Evolutionary conservation across 192 early-diverging fungal genomes (phyloP).

Genomic region (Rhizoclosmatium sp.): DNA sequence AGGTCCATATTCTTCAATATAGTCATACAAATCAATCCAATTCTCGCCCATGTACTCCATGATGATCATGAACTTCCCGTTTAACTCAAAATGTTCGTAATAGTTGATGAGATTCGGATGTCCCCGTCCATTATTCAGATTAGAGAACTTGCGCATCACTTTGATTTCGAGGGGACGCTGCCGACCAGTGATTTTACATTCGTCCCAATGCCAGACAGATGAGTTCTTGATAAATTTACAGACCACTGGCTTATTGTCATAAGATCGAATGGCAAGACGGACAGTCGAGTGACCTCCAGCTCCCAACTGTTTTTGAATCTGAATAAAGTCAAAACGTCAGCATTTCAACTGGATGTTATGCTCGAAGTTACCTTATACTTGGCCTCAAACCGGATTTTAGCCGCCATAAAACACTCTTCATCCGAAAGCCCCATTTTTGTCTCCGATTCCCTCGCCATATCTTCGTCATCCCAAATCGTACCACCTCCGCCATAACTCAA

Average conservation of each 20-base stretch:
- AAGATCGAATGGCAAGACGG: conserved; percentile 41
- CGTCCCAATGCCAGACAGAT: conserved; percentile 62
- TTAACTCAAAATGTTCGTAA: conserved; percentile 54
- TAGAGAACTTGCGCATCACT: conserved; percentile 49
- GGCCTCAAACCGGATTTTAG: conserved; percentile 33
- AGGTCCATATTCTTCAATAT: conserved; percentile 59
- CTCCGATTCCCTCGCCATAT: conserved; percentile 23
- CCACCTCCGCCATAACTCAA: not conserved
- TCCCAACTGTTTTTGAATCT: conserved; percentile 52
- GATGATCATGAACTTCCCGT: conserved; percentile 52
- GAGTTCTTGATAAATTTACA: conserved; percentile 55
- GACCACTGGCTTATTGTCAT: conserved; percentile 43
- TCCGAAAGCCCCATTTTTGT: conserved; percentile 16
- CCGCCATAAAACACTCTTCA: conserved; percentile 28
- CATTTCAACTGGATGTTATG: not conserved
- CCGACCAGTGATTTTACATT: not conserved
- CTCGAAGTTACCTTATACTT: conserved; percentile 21
- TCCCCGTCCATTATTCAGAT: conserved; percentile 14
- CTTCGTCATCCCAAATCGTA: conserved; percentile 30
- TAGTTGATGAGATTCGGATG: conserved; percentile 48
- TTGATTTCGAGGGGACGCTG: conserved; percentile 53
- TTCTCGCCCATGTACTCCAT: conserved; percentile 67
- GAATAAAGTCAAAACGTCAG: not conserved
- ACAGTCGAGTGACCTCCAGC: conserved; percentile 65
- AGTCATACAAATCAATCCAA: conserved; percentile 65